Evolutionary conservation across 2,329 filamentous ascomycete species (phyloP).

Genomic region (Botrytis galanthina): DNA sequence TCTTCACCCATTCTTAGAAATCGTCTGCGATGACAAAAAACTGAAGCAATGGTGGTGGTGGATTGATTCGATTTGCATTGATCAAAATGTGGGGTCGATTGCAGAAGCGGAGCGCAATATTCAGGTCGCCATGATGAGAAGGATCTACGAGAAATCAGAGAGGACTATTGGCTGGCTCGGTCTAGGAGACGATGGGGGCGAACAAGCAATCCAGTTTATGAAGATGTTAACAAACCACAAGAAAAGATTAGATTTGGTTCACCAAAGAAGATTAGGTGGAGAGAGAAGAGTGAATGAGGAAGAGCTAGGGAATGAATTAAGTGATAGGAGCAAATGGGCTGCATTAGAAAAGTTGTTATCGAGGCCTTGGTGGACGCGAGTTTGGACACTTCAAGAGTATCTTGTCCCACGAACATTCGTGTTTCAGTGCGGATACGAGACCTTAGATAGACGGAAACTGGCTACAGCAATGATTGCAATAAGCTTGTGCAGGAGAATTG

Average conservation of each 20-base stretch:
- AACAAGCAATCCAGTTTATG: not conserved
- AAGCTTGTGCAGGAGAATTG: slow-evolving; percentile 13
- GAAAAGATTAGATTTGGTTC: not conserved
- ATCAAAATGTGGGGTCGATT: not conserved
- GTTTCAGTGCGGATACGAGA: slow-evolving; percentile 18
- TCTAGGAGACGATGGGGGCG: not conserved
- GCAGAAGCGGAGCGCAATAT: not conserved
- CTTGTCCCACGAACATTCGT: slow-evolving; percentile 18
- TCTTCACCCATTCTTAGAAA: not conserved
- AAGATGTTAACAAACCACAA: not conserved
- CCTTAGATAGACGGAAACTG: not conserved
- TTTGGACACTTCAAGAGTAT: slow-evolving; percentile 25
- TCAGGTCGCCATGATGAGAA: slow-evolving; percentile 2
- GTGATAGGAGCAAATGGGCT: slow-evolving; percentile 4
- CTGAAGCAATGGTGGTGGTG: not conserved
- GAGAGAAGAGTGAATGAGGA: not conserved
- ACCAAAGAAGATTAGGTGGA: not conserved
- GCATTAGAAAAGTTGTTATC: slow-evolving; percentile 16
- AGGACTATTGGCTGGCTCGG: slow-evolving; percentile 1
- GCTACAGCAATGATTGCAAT: not conserved
- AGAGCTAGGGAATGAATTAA: not conserved
- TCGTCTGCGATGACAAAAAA: not conserved
- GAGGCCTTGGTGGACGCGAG: slow-evolving; percentile 22
- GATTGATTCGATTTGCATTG: slow-evolving; percentile 11
- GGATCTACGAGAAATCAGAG: not conserved